Base-by-base conservation (phyloP, 768 basidiomycete species). In the Kwoniella europaea region DNA sequence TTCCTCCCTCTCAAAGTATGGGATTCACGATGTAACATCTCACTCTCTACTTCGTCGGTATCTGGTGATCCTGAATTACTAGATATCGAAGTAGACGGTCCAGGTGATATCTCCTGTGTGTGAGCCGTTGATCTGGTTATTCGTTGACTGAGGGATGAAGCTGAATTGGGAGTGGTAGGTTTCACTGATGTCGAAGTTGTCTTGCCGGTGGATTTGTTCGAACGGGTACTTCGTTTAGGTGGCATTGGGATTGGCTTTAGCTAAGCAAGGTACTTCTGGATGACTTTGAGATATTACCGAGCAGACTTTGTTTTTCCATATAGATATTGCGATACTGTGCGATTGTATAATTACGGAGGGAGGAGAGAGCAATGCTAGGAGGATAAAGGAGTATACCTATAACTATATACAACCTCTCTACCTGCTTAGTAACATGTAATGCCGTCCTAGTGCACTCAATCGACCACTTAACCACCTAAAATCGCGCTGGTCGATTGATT, bases 1-100 rank as follows among this genome's bases (percentile, higher is more conserved):
- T 78, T 79, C 58, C 79, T 24, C 2, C 78, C 76, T 69, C 81
- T 56, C 29, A 82, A 53, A 0, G 71, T 68, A 43, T 63, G 65
- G 22, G 63, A 73, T 54, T 65, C 71, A 10, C 44, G 54, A 63
- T 69, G 67, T 65, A 76, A 50, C 72, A 76, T 76, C 43, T 64
- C 64, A 2, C 27, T 41, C 13, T 56, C 68, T 22, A 46, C 41
- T 10, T 22, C 29, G 16, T 22, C 29, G 16, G 65, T 53, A 22
- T 24, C 9, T 4, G 67, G 58, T 35, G 67, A 46, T 12, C 35
- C 35, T 6, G 67, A 63, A 18, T 41, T 63, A 41, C 44, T 55
- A 20, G 63, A 50, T 9, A 61, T 29, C 41, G 62, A n/a, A 13
- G 62, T 20, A 5, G 68, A 70, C 57, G 54, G 29, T 15, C 15